Base-by-base conservation (phyloP, 352 stramenopile genomes). In the Plasmopara halstedii region DNA sequence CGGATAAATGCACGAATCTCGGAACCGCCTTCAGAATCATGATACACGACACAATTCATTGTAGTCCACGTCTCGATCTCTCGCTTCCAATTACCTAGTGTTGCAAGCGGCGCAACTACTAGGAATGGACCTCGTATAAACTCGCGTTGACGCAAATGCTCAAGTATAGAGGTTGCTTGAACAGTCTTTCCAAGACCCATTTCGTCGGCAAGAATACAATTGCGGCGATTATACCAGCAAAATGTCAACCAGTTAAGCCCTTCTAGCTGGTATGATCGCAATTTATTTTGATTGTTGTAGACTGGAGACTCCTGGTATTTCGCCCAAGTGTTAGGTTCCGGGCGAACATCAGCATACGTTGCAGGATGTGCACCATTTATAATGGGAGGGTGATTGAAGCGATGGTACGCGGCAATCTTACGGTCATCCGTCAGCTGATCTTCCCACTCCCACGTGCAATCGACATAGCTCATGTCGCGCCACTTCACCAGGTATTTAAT, bases 11-110 rank as follows among this genome's bases (percentile, higher is more conserved):
- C 72, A 13, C 97, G 79, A 17, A 87, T 91, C 46, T 98, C 92
- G 4, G 74, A 77, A 14, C 85, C 87, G 21, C 85, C 84, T 18
- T 96, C 90, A 13, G 82, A 96, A 36, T 98, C 97, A 64, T 99
- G 96, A 52, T 99, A 99, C 4, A 99, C 86, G 32, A 99, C 86
- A 38, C 94, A 98, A 60, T 99, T 99, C 61, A 99, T 93, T 42
- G 91, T 79, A n/a, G 96, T 99, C 97, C 97, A 99, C 19, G 74
- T 88, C 47, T 97, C 82, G 50, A 99, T 99, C 64, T 99, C 97
- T 33, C 96, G 83, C 55, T 99, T 92, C 97, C 97, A 99, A 64
- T 99, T 98, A 15, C 88, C 81, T 20, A 99, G 77, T 2, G 97
- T 99, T 7, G 91, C 97, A 13, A 99, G 78, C 9, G 97, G 97